Percentiles rank a stretch among this genome's conserved stretches.
Conservation (phyloP, 768 basidiomycete species). For the Macrolepiota albuminosa region DNA sequence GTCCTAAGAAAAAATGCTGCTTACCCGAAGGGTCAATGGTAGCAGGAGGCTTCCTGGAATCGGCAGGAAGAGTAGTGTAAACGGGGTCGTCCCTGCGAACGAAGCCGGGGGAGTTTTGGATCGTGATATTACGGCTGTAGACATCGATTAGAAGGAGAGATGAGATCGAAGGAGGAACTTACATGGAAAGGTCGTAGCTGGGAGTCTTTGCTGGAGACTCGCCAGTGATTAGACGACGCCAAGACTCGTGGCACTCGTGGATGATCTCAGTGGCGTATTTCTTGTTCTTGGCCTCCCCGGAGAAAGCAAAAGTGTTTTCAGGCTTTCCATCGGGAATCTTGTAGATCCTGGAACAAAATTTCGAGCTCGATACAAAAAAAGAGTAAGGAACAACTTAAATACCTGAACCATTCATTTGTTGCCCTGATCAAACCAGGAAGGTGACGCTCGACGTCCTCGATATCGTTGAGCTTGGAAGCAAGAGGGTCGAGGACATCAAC, state of each 20-base stretch:
- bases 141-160: constrained; percentile 5
- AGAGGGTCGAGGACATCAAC: constrained; percentile 95
- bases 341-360: constrained; percentile 62
- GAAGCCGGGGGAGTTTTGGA: constrained; percentile 69
- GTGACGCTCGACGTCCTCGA: constrained; percentile 98
- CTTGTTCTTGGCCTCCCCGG: constrained; percentile 99
- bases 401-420: constrained; percentile 99
- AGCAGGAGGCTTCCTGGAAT: constrained; percentile 80
- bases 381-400: constrained; percentile 11
- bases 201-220: constrained; percentile 71
- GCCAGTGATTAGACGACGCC: constrained; percentile 88
- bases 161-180: constrained; percentile 23
- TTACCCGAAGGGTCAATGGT: constrained; percentile 88
- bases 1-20: constrained; percentile 19
- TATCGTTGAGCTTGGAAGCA: constrained; percentile 94
- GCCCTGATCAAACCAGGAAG: constrained; percentile 95
- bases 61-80: constrained; percentile 66
- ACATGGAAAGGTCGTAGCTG: constrained; percentile 83
- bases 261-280: constrained; percentile 99
- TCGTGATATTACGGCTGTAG: constrained; percentile 74
- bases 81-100: constrained; percentile 54
- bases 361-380: not conserved
- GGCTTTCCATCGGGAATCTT: constrained; percentile 95
- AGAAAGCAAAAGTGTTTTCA: constrained; percentile 98
- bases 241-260: constrained; percentile 97